Percentiles rank a stretch among this genome's conserved stretches.
Evolutionary conservation across 768 basidiomycete genomes (phyloP).

Genomic region (Mycena kentingensis): DNA sequence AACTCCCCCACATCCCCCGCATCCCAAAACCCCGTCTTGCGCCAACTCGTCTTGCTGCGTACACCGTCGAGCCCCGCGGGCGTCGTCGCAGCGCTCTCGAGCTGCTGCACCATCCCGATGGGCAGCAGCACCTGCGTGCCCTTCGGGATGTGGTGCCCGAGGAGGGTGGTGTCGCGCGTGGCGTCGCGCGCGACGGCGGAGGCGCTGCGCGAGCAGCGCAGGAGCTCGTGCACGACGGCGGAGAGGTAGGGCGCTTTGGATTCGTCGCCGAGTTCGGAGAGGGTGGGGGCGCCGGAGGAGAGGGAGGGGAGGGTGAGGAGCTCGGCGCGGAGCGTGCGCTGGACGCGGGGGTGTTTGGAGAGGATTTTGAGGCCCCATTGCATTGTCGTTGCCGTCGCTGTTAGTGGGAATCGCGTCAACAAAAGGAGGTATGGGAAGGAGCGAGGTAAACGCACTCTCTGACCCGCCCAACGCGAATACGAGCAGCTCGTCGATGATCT

Average conservation of each 20-base stretch:
- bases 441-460: background rate
- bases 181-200: background rate
- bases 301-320: background rate
- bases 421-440: background rate
- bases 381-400: conserved; percentile 11
- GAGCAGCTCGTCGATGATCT: conserved; percentile 10
- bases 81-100: conserved; percentile 1
- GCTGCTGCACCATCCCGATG: conserved; percentile 8
- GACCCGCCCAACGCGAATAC: conserved; percentile 7
- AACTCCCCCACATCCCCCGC: background rate
- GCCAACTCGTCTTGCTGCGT: conserved; percentile 1
- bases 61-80: background rate
- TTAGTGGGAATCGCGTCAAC: background rate
- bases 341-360: conserved; percentile 6
- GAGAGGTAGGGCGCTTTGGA: conserved; percentile 3
- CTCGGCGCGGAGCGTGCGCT: conserved; percentile 9
- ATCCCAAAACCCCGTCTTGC: conserved; percentile 7
- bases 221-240: conserved; percentile 6
- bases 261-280: conserved; percentile 4
- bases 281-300: background rate
- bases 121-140: conserved; percentile 7
- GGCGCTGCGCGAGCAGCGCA: conserved; percentile 12
- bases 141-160: conserved; percentile 12
- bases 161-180: conserved; percentile 10
- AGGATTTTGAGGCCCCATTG: conserved; percentile 13